Evolutionary conservation across 139 green algal genomes (phyloP).

Genomic region (Micractinium conductrix): DNA sequence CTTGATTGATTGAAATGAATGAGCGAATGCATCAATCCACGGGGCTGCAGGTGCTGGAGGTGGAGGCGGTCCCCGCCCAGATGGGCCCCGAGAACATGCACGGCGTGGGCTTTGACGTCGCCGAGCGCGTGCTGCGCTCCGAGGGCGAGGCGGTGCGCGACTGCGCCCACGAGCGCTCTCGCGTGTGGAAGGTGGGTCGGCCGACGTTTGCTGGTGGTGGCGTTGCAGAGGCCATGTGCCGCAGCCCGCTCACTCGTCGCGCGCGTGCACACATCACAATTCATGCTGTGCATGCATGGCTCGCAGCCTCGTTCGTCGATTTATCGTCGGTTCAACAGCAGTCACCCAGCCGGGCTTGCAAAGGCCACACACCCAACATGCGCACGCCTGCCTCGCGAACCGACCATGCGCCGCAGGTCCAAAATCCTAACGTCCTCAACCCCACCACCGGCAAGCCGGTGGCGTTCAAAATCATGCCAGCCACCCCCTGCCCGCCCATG

Average conservation of each 20-base stretch:
- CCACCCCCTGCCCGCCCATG: constrained; percentile 46
- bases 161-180: constrained; percentile 46
- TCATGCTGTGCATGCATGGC: no score
- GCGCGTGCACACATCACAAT: no score
- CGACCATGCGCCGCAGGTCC: no score
- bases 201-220: background rate
- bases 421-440: constrained; percentile 61
- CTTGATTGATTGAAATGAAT: no score
- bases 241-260: no score
- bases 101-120: constrained; percentile 75
- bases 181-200: constrained; percentile 64
- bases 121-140: constrained; percentile 69
- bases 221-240: no score
- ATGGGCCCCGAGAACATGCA: constrained; percentile 76
- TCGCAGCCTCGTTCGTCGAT: no score
- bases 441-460: constrained; percentile 56
- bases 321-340: no score
- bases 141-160: constrained; percentile 62
- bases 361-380: no score
- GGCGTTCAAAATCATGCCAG: constrained; percentile 78
- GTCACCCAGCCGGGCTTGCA: no score
- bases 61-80: constrained; percentile 68
- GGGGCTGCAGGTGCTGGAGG: constrained; percentile 60
- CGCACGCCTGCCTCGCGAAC: no score
- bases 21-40: no score